Evolutionary conservation across 2,329 filamentous ascomycete species (phyloP).

Genomic region (Emergomyces africanus): DNA sequence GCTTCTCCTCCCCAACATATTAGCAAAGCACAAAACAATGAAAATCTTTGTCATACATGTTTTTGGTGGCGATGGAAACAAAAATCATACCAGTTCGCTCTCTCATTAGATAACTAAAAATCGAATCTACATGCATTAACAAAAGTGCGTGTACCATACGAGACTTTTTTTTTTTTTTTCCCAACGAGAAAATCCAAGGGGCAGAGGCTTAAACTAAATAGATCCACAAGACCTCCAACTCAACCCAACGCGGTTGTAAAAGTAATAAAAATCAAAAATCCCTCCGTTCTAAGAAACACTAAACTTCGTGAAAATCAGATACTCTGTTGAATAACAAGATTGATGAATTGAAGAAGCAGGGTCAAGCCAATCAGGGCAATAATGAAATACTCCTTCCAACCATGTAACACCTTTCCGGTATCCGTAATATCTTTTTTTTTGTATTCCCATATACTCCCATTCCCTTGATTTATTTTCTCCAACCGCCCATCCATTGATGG

Average conservation of each 20-base stretch:
- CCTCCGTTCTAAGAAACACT: neutral
- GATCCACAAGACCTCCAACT: neutral
- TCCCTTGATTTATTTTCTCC: neutral
- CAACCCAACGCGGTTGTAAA: neutral
- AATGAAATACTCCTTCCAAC: neutral
- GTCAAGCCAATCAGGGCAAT: neutral
- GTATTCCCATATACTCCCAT: neutral
- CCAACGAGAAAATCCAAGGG: neutral
- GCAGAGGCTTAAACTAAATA: neutral
- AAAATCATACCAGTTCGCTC: neutral
- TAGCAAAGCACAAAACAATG: too few relatives aligned
- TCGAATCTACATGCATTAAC: too few relatives aligned
- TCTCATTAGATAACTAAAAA: neutral
- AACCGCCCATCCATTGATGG: neutral
- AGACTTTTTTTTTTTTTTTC: neutral
- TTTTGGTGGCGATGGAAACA: neutral
- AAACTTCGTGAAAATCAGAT: neutral
- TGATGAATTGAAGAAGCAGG: neutral
- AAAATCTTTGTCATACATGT: neutral
- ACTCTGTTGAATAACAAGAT: neutral
- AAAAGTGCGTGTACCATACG: neutral
- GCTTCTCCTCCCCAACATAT: too few relatives aligned
- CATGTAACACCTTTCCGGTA: neutral
- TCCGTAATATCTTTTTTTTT: neutral
- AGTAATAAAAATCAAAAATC: neutral